Conservation (phyloP, 2,329 filamentous ascomycete species). For the Polychaeton citri region DNA sequence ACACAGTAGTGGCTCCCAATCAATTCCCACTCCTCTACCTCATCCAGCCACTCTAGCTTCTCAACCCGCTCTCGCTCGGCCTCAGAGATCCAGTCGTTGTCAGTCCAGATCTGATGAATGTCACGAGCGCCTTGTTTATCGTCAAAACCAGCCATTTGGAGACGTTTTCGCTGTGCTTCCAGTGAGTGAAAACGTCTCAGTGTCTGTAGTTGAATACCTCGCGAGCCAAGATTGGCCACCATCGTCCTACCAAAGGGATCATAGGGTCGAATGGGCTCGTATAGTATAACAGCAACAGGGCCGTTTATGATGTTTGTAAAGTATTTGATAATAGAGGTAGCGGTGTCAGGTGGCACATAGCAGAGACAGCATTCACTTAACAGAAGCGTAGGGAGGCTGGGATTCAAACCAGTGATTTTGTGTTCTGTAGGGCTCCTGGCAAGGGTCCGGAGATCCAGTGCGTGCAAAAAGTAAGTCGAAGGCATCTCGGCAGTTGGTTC, state of each 20-base stretch:
- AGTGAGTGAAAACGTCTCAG: slow-evolving; percentile 58
- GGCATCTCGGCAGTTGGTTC: slow-evolving; percentile 9
- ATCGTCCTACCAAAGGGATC: slow-evolving; percentile 87
- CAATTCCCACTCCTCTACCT: slow-evolving; percentile 87
- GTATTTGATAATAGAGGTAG: slow-evolving; percentile 34
- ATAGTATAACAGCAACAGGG: slow-evolving; percentile 54
- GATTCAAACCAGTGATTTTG: slow-evolving; percentile 33
- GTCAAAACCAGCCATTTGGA: slow-evolving; percentile 54
- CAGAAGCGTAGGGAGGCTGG: slow-evolving; percentile 61
- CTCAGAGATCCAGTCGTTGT: slow-evolving; percentile 57
- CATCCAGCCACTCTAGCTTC: slow-evolving; percentile 73
- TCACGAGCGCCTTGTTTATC: slow-evolving; percentile 43
- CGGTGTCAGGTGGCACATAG: slow-evolving; percentile 59
- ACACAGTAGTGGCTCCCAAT: slow-evolving; percentile 82
- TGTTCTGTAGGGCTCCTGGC: slow-evolving; percentile 16
- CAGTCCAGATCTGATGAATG: slow-evolving; percentile 49
- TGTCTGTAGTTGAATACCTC: slow-evolving; percentile 75
- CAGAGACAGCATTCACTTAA: slow-evolving; percentile 93
- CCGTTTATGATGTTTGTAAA: slow-evolving; percentile 24
- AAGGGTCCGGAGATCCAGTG: slow-evolving; percentile 56
- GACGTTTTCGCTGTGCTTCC: slow-evolving; percentile 51
- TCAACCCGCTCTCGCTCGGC: slow-evolving; percentile 71
- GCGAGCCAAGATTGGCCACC: slow-evolving; percentile 72
- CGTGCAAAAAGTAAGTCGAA: slow-evolving; percentile 39
- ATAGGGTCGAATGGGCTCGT: slow-evolving; percentile 75